Evolutionary conservation across 1,284 basidiomycete genomes (phyloP).

Genomic region (Tausonia pullulans): DNA sequence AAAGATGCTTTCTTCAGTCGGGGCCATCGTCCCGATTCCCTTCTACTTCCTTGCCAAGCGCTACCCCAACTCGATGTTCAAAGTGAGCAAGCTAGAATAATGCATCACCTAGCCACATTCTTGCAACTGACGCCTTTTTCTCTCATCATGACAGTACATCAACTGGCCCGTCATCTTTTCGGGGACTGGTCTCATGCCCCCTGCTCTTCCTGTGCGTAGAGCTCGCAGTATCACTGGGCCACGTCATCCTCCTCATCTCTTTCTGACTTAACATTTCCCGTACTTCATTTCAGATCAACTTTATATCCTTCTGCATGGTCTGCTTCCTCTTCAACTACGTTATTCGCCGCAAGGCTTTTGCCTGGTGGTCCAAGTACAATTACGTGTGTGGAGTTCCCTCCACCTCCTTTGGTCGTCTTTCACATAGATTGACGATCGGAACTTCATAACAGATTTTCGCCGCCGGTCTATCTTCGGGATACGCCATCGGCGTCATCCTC

Average conservation of each 20-base stretch:
- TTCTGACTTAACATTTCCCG: neutral
- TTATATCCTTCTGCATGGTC: too few relatives aligned
- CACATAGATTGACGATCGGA: too few relatives aligned
- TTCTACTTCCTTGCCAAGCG: conserved; percentile 68
- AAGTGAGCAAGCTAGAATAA: neutral
- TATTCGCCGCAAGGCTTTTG: conserved; percentile 19
- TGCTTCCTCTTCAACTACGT: neutral
- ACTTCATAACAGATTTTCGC: conserved; percentile 15
- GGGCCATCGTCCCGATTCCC: conserved; percentile 58
- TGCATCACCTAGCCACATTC: too few relatives aligned
- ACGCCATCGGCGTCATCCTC: conserved; percentile 31
- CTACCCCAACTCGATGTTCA: conserved; percentile 51
- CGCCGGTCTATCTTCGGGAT: conserved; percentile 33
- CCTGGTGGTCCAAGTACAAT: conserved; percentile 34
- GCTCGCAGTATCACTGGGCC: conserved; percentile 23
- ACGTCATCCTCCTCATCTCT: conserved; percentile 20
- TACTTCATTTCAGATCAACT: neutral
- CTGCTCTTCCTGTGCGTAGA: too few relatives aligned
- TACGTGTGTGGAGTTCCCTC: neutral
- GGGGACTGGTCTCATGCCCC: too few relatives aligned
- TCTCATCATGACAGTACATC: neutral
- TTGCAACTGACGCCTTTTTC: too few relatives aligned
- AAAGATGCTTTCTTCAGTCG: conserved; percentile 32
- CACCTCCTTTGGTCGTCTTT: too few relatives aligned
- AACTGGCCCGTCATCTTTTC: too few relatives aligned